phyloP scores from a whole-genome alignment of 2,329 filamentous ascomycete species.

The Neurospora sp. region DNA sequence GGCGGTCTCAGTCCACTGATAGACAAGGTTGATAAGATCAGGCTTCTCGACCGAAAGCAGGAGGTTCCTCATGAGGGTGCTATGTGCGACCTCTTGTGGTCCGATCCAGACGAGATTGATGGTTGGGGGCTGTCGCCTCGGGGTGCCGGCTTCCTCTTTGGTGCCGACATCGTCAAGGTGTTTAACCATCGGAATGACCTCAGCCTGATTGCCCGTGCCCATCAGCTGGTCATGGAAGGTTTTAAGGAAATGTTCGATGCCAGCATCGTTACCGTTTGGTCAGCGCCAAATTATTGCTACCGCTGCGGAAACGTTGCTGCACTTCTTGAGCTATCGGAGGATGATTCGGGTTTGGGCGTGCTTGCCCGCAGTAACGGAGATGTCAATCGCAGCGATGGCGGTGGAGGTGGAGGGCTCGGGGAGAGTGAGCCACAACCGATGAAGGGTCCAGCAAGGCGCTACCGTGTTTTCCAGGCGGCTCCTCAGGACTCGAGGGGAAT shows the following conservation, averaged over 20 bases:
- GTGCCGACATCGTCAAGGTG: conserved; percentile 86
- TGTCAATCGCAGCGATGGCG: conserved; percentile 46
- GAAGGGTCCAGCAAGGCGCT: conserved; percentile 74
- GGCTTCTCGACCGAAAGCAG: conserved; percentile 89
- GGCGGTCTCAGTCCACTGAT: conserved; percentile 86
- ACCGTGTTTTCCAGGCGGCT: conserved; percentile 92
- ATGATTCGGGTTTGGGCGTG: conserved; percentile 64
- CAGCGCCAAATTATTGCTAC: conserved; percentile 94
- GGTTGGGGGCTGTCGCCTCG: conserved; percentile 93
- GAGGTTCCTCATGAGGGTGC: conserved; percentile 97
- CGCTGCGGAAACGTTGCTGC: conserved; percentile 92
- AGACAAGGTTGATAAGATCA: conserved; percentile 90
- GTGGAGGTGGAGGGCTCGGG: conserved; percentile 15
- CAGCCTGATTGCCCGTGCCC: conserved; percentile 82
- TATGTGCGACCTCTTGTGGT: conserved; percentile 98
- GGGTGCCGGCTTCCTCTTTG: conserved; percentile 91
- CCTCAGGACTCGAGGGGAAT: conserved; percentile 94
- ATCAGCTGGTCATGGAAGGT: conserved; percentile 98
- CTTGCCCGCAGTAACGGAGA: conserved; percentile 65
- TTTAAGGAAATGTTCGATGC: conserved; percentile 99
- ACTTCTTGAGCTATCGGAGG: conserved; percentile 85
- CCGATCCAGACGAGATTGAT: conserved; percentile 94
- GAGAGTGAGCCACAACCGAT: conserved; percentile 22
- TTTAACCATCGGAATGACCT: conserved; percentile 96
- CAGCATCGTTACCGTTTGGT: conserved; percentile 98